Percentiles rank a stretch among this genome's conserved stretches.
phyloP scores from a whole-genome alignment of 768 basidiomycete species.

The Erythrobasidium yunnanense region DNA sequence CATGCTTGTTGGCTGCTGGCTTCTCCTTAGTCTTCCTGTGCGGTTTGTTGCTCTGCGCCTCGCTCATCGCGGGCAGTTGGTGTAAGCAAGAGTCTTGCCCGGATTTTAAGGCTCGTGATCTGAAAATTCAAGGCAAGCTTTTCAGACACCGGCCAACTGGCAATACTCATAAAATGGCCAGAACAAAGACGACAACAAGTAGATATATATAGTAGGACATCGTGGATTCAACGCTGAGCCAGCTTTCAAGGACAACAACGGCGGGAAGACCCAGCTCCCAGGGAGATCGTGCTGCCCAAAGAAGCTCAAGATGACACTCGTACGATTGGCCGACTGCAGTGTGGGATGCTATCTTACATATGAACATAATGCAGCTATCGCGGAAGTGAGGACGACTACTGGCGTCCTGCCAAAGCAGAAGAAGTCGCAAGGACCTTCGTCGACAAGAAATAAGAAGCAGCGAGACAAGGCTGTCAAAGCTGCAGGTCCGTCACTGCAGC shows the following conservation, averaged over 20 bases:
- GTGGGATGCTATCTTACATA: neutral
- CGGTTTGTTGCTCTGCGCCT: constrained; percentile 66
- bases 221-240: neutral
- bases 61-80: constrained; percentile 38
- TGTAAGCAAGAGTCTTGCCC: neutral
- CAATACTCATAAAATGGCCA: constrained; percentile 1
- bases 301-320: constrained; percentile 7
- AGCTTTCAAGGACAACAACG: neutral
- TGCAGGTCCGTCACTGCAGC: neutral
- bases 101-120: neutral
- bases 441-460: constrained; percentile 1
- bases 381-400: neutral
- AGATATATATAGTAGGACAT: neutral
- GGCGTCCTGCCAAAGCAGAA: neutral
- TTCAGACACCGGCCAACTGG: neutral
- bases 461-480: constrained; percentile 18
- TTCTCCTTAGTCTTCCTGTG: constrained; percentile 54
- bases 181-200: neutral
- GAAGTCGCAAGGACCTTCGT: neutral
- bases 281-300: constrained; percentile 4
- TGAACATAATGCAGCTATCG: neutral
- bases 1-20: constrained; percentile 60
- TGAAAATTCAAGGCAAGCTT: neutral
- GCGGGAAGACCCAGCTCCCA: constrained; percentile 10
- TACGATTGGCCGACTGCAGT: neutral